Evolutionary conservation across 2,329 filamentous ascomycete genomes (phyloP), one percentile per base, ranked within the genome.

Genomic region (Sporothrix dimorphospora): DNA sequence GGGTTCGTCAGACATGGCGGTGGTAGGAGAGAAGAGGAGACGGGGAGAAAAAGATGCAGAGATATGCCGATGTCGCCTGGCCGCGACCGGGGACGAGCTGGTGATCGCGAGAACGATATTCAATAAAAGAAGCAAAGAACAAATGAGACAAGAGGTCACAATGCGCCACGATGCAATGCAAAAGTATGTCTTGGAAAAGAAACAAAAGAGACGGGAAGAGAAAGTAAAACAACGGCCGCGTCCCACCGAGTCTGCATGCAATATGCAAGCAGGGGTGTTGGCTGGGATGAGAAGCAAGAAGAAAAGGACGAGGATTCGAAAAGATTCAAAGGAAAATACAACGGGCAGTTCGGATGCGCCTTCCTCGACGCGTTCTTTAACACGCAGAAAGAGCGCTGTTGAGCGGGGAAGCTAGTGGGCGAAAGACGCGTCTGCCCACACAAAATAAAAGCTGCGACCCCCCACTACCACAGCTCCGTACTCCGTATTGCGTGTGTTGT

Each of bases 1-100:
- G 8, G 75, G 75, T n/a, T 75, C 75, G 70, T 75, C 75, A 21
- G 71, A 45, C 75, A 75, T 75, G 49, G 11, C 19, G 55, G 40
- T 51, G 57, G n/a, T 19, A 38, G 51, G 21, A 47, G 51, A 21
- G 3, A 8, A 21, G 53, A 11, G 67, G 53, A 11, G 67, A 12
- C 12, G n/a, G 24, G 34, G 16, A 55, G 24, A 16, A 30, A 55
- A 30, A 30, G 9, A 55, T 30, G 30, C 42, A 11, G 61, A 21
- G 19, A 49, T 42, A 53, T 7, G 51, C 14, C 49, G 79, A 73
- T 76, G 49, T 42, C 49, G 47, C 14, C 67, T 12, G 49, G 71
- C 42, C 66, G 59, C 40, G 16, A 70, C 71, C 71, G 57, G 66
- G 66, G 66, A 72, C 71, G 30, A 65, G 49, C 21, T 55, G 67